Evolutionary conservation across 2,329 filamentous ascomycete species (phyloP).

Genomic region (Aspergillus brasiliensis): DNA sequence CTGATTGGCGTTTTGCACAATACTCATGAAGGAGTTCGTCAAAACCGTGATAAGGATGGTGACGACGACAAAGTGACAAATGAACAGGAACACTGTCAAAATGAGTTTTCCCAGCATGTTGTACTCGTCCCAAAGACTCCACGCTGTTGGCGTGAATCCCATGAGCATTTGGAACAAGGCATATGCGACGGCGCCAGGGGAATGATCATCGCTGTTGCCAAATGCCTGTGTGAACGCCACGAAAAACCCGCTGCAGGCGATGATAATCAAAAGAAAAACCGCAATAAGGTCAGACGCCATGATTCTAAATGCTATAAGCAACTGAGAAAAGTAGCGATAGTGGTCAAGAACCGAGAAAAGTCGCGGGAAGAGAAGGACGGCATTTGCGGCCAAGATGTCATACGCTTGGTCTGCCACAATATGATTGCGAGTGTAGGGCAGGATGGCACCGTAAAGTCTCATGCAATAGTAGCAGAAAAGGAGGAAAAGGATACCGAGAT

Average conservation of each 20-base stretch:
- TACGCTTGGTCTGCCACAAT: slow-evolving; percentile 83
- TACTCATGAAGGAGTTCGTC: slow-evolving; percentile 93
- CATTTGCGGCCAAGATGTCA: slow-evolving; percentile 89
- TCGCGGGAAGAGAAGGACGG: slow-evolving; percentile 83
- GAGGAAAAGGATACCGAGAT: slow-evolving; percentile 82
- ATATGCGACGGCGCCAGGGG: slow-evolving; percentile 77
- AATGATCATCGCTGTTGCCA: slow-evolving; percentile 60
- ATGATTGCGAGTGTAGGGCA: slow-evolving; percentile 69
- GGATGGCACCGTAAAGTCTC: slow-evolving; percentile 81
- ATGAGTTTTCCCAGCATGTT: slow-evolving; percentile 76
- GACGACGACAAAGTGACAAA: slow-evolving; percentile 92
- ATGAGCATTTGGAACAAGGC: slow-evolving; percentile 91
- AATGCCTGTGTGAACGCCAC: slow-evolving; percentile 89
- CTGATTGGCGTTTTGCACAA: slow-evolving; percentile 89
- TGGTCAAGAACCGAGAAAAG: slow-evolving; percentile 93
- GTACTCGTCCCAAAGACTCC: slow-evolving; percentile 83
- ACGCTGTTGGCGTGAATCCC: slow-evolving; percentile 93
- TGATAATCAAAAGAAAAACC: slow-evolving; percentile 79
- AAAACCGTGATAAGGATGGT: slow-evolving; percentile 95
- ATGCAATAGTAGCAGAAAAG: slow-evolving; percentile 89
- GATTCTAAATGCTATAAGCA: slow-evolving; percentile 89
- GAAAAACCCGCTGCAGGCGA: slow-evolving; percentile 91
- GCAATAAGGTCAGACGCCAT: slow-evolving; percentile 91
- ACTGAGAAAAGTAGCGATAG: slow-evolving; percentile 92
- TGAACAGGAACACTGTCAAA: slow-evolving; percentile 81